Evolutionary conservation across 495 filamentous ascomycete species (phyloP).

Genomic region (Penicilliopsis zonata): DNA sequence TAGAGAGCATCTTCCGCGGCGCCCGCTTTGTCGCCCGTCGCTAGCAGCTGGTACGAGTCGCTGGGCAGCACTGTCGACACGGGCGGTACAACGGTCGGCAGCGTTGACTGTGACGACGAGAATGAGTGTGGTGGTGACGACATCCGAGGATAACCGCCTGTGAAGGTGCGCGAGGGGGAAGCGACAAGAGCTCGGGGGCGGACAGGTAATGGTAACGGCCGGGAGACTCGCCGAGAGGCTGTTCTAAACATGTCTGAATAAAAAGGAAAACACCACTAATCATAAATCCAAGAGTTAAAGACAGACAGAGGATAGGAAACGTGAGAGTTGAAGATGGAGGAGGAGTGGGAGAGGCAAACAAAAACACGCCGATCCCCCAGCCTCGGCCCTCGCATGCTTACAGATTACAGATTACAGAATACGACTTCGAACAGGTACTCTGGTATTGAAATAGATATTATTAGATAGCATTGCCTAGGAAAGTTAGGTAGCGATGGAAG

Average conservation of each 20-base stretch:
- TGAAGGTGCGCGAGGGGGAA: constrained; percentile 20
- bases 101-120: too few species aligned
- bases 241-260: constrained; percentile 20
- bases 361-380: too few species aligned
- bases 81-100: constrained; percentile 33
- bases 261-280: neutral
- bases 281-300: neutral
- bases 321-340: too few species aligned
- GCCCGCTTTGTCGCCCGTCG: constrained; percentile 59
- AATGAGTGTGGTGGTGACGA: too few species aligned
- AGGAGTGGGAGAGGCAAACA: too few species aligned
- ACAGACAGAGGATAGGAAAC: neutral
- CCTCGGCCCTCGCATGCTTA: too few species aligned
- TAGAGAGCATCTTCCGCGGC: constrained; percentile 72
- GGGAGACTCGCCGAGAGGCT: constrained; percentile 23
- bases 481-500: too few species aligned
- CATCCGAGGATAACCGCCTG: constrained; percentile 36
- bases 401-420: too few species aligned
- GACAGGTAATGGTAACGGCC: too few species aligned
- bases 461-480: too few species aligned
- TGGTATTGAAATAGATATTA: too few species aligned
- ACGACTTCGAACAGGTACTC: too few species aligned
- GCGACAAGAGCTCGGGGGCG: constrained; percentile 11
- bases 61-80: constrained; percentile 47
- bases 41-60: constrained; percentile 71